A percentile compares a stretch with the other conserved stretches of the same genome.
Conservation (phyloP, 768 basidiomycete species). For the Sporobolomyces phaffii region DNA sequence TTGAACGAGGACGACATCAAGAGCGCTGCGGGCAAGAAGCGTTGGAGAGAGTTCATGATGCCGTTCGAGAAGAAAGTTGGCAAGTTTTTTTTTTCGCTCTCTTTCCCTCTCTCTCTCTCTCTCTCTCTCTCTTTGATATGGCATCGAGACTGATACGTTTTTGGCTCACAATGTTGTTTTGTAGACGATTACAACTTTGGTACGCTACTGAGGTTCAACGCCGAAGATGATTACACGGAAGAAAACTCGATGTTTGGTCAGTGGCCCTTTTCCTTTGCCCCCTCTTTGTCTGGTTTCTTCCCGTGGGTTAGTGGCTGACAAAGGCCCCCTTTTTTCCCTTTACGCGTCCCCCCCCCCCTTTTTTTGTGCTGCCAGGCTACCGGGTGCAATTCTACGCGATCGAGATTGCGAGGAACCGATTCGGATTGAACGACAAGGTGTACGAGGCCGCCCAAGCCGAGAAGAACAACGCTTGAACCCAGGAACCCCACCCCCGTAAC, state of each 20-base stretch:
- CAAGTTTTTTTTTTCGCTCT: background rate
- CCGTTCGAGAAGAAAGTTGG: constrained; percentile 52
- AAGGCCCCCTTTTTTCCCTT: too few relatives aligned
- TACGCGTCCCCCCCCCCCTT: background rate
- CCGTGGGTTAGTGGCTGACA: background rate
- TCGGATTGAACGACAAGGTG: constrained; percentile 80
- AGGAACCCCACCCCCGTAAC: too few relatives aligned
- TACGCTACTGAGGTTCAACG: constrained; percentile 77
- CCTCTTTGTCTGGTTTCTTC: background rate
- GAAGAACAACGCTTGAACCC: background rate
- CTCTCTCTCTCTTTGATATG: background rate
- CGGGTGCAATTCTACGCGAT: constrained; percentile 76
- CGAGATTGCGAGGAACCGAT: constrained; percentile 88
- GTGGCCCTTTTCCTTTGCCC: background rate
- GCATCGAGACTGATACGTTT: background rate
- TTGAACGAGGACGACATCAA: constrained; percentile 93
- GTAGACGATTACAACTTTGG: constrained; percentile 90
- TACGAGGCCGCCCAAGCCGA: constrained; percentile 53
- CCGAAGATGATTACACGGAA: constrained; percentile 75
- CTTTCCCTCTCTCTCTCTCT: background rate
- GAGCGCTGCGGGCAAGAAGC: constrained; percentile 73
- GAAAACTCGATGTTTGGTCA: constrained; percentile 90
- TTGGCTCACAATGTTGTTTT: background rate
- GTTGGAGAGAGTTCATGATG: constrained; percentile 83
- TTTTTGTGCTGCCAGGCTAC: constrained; percentile 31